phyloP scores from a whole-genome alignment of 2,329 filamentous ascomycete genomes.

The Pyrenophora graminea region DNA sequence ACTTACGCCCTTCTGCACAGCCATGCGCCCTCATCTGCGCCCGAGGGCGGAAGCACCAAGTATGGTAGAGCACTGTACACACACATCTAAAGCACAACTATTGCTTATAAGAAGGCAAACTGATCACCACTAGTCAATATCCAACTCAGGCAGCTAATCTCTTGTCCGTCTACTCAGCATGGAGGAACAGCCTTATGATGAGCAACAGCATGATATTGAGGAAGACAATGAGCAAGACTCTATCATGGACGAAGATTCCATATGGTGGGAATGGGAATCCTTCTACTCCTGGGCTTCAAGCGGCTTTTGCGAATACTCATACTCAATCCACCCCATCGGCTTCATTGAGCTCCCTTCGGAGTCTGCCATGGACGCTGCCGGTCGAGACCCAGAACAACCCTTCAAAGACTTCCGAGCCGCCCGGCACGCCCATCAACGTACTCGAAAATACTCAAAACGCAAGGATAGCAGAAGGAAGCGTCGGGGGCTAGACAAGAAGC shows the following conservation, averaged over 20 bases:
- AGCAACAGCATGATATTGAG: neutral
- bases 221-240: neutral
- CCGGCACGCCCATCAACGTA: neutral
- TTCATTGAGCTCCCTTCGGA: neutral
- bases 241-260: too few species aligned
- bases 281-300: neutral
- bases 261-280: neutral
- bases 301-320: neutral
- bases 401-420: slow-evolving; percentile 4
- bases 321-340: neutral
- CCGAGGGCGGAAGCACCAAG: neutral
- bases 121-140: neutral
- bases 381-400: slow-evolving; percentile 3
- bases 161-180: too few species aligned
- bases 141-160: neutral
- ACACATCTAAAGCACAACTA: neutral
- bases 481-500: neutral
- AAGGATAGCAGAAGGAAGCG: neutral
- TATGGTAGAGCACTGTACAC: neutral
- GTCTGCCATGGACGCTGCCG: slow-evolving; percentile 6
- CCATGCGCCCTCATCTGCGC: slow-evolving; percentile 1
- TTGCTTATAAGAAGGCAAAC: neutral
- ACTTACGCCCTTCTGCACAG: slow-evolving; percentile 6
- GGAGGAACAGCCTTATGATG: too few species aligned
- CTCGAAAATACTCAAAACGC: neutral